phyloP scores from a whole-genome alignment of 148 eudicot species.

The Polygonum aviculare region DNA sequence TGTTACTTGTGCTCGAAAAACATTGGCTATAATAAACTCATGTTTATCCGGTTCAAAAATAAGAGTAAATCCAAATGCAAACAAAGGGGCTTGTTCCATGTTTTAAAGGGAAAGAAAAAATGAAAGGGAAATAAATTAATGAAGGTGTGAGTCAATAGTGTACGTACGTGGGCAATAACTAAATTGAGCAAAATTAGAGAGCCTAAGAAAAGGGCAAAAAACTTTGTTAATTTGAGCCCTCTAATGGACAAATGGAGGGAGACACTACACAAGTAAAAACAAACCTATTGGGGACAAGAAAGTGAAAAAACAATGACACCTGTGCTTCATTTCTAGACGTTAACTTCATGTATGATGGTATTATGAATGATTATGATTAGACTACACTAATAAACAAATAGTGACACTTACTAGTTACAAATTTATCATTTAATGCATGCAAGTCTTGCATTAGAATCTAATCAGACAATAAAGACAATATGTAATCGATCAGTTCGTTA shows the following conservation, averaged over 20 bases:
- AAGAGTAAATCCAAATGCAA: not conserved
- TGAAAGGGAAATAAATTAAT: not conserved
- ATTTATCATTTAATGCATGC: not conserved
- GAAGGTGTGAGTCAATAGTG: not conserved
- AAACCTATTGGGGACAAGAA: not conserved
- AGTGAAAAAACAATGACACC: not conserved
- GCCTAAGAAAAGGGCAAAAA: not conserved
- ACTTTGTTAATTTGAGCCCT: not conserved
- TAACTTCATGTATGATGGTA: not conserved
- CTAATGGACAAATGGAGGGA: not conserved
- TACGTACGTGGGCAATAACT: not conserved
- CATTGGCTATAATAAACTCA: not conserved
- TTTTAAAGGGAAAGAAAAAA: not conserved
- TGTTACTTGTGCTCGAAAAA: not conserved
- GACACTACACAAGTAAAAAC: not conserved
- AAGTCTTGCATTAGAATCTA: not conserved
- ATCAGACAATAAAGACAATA: not conserved
- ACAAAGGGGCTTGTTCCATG: not conserved
- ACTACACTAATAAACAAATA: not conserved
- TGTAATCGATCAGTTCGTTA: not conserved
- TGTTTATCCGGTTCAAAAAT: not conserved
- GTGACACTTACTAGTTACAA: not conserved
- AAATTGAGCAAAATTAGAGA: not conserved
- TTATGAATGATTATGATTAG: slow-evolving; percentile 2
- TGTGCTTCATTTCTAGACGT: not conserved